These are phyloP conservation scores for Chamaecyparis obtusa DNA, from an alignment of 75 land plant genomes.

Conservation along the genomic window DNA sequence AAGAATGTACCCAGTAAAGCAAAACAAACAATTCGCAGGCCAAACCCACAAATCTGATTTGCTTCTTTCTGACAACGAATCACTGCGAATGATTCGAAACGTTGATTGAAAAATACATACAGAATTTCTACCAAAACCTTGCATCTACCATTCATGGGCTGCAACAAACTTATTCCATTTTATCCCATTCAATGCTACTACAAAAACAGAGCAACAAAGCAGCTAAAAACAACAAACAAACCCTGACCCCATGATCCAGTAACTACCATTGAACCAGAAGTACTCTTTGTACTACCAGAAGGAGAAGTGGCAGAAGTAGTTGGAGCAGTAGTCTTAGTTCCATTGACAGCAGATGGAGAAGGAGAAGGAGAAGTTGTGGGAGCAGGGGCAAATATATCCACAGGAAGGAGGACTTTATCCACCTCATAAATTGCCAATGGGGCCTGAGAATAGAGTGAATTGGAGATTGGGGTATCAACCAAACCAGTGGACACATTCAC, in stretches of 20 bases:
- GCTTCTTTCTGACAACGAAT: too few species aligned
- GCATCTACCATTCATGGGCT: too few species aligned
- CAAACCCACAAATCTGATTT: too few species aligned
- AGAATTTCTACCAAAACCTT: too few species aligned
- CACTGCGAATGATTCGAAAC: too few species aligned
- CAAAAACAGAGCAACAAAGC: neutral
- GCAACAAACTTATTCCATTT: too few species aligned
- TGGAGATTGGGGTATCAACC: slow-evolving; percentile 29
- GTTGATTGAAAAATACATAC: too few species aligned
- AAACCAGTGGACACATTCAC: slow-evolving; percentile 45
- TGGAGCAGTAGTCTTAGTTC: neutral
- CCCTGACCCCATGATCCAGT: neutral
- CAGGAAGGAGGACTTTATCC: slow-evolving; percentile 42
- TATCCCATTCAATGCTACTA: neutral
- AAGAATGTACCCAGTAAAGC: too few species aligned
- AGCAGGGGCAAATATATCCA: slow-evolving; percentile 22
- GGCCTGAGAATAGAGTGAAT: slow-evolving; percentile 16
- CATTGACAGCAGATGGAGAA: slow-evolving; percentile 12
- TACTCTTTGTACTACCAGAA: neutral
- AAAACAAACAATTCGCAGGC: too few species aligned
- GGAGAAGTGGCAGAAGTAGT: neutral
- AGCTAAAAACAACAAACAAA: neutral
- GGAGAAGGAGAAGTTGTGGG: slow-evolving; percentile 7
- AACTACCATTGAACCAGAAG: neutral
- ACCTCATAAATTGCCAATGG: slow-evolving; percentile 53